These are phyloP conservation scores for Colletotrichum godetiae DNA, from an alignment of 2,329 filamentous ascomycete species.

Conservation along the genomic window DNA sequence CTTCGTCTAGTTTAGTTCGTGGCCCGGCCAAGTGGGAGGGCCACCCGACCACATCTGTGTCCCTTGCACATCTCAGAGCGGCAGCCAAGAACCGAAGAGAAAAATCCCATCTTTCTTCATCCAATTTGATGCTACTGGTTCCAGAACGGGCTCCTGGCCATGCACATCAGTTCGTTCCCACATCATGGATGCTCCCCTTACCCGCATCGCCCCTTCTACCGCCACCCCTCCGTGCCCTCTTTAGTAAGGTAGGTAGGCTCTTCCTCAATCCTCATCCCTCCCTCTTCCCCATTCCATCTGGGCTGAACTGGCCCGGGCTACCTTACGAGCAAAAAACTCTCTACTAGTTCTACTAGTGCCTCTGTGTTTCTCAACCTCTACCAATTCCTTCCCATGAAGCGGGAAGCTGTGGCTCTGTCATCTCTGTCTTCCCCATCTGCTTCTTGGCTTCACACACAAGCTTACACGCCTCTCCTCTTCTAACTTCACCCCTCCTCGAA, in stretches of 20 bases:
- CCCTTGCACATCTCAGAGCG: conserved; percentile 23
- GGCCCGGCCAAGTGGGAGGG: conserved; percentile 28
- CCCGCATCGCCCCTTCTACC: conserved; percentile 30
- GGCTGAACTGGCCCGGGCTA: conserved; percentile 1
- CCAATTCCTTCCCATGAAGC: conserved; percentile 10
- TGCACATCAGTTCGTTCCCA: conserved; percentile 34
- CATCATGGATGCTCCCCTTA: conserved; percentile 26
- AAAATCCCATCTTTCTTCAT: conserved; percentile 36
- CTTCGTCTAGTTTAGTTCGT: conserved; percentile 8
- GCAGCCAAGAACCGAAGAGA: conserved; percentile 35
- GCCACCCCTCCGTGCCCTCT: conserved; percentile 4
- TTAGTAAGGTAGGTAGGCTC: too few relatives aligned
- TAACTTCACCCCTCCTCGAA: conserved; percentile 24
- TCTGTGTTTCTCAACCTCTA: neutral
- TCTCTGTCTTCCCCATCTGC: neutral
- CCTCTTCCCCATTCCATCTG: conserved; percentile 14
- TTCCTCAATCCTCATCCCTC: neutral
- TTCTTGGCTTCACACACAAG: neutral
- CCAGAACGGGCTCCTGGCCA: conserved; percentile 32
- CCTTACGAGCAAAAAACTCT: neutral
- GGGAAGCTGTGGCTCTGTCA: neutral
- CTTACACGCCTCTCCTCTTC: conserved; percentile 5
- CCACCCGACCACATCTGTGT: conserved; percentile 29
- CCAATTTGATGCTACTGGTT: conserved; percentile 33
- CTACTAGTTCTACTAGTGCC: too few relatives aligned